Percentiles rank a stretch among this genome's conserved stretches.
These are phyloP conservation scores for Allomyces macrogynus DNA, from an alignment of 192 early-diverging fungal species.

Conservation along the genomic window DNA sequence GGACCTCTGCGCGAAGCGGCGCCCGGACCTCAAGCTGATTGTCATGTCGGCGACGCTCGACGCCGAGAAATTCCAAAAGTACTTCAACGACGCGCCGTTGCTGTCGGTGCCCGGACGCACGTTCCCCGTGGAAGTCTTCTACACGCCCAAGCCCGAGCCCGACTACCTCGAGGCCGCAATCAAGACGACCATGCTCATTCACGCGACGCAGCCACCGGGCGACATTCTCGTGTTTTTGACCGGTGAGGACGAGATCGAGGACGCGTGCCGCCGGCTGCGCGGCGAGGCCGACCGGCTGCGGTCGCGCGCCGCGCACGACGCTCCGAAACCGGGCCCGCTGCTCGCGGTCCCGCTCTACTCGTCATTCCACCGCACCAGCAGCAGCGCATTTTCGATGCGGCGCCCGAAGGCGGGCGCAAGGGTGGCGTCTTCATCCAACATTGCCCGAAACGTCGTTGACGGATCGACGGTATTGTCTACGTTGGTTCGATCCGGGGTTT, in stretches of 20 bases:
- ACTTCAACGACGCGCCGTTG: slow-evolving; percentile 88
- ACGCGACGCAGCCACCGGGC: slow-evolving; percentile 77
- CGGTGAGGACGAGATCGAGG: slow-evolving; percentile 90
- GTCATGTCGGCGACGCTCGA: slow-evolving; percentile 98
- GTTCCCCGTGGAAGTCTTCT: slow-evolving; percentile 96
- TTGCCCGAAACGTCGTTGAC: slow-evolving; percentile 97
- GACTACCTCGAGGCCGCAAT: slow-evolving; percentile 96
- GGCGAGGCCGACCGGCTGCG: slow-evolving; percentile 53
- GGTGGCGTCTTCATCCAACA: slow-evolving; percentile 87
- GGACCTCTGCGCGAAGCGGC: slow-evolving; percentile 45
- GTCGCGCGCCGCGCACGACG: slow-evolving; percentile 19
- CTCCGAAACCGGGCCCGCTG: slow-evolving; percentile 37
- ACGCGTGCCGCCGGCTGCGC: slow-evolving; percentile 69
- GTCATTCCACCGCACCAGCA: slow-evolving; percentile 75
- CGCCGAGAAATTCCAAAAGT: slow-evolving; percentile 96
- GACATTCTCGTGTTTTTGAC: slow-evolving; percentile 95
- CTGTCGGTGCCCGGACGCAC: slow-evolving; percentile 86
- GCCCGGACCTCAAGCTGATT: slow-evolving; percentile 72
- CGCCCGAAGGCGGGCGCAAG: slow-evolving; percentile 83
- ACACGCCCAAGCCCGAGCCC: slow-evolving; percentile 89
- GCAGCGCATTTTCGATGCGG: slow-evolving; percentile 78
- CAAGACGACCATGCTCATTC: slow-evolving; percentile 84
- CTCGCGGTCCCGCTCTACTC: slow-evolving; percentile 81
- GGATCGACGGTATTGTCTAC: slow-evolving; percentile 96
- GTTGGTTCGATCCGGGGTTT: slow-evolving; percentile 96